A percentile compares a stretch with the other conserved stretches of the same genome.
Evolutionary conservation across 2,329 filamentous ascomycete genomes (phyloP).

Genomic region (Blastomyces percursus): DNA sequence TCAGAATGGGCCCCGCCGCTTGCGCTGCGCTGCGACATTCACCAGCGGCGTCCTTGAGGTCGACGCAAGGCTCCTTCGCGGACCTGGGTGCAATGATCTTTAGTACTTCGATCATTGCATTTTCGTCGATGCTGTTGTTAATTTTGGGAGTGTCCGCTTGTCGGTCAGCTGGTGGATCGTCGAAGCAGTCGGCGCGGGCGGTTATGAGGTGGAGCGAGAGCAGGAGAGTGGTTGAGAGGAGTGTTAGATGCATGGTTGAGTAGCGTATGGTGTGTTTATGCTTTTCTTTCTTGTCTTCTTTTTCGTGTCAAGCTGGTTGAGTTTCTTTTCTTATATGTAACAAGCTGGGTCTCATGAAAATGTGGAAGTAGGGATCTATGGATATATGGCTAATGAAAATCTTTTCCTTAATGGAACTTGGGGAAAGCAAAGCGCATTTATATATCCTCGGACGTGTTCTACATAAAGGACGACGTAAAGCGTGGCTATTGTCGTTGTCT

Average conservation of each 20-base stretch:
- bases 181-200: background rate
- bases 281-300: background rate
- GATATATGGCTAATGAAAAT: background rate
- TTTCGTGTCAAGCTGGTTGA: background rate
- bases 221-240: background rate
- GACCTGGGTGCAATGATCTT: slow-evolving; percentile 47
- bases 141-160: background rate
- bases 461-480: background rate
- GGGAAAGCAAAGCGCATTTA: background rate
- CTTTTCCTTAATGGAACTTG: background rate
- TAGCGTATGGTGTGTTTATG: background rate
- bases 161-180: background rate
- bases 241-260: background rate
- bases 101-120: slow-evolving; percentile 4
- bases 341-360: background rate
- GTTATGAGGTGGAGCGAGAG: background rate
- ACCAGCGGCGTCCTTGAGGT: slow-evolving; percentile 31
- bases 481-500: background rate
- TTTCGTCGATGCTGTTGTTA: background rate
- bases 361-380: background rate
- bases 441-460: background rate
- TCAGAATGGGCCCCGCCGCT: slow-evolving; percentile 48
- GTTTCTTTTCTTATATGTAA: background rate
- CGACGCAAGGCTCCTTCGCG: slow-evolving; percentile 36
- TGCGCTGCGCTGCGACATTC: slow-evolving; percentile 58